phyloP scores from a whole-genome alignment of 495 filamentous ascomycete species.

The Chaetomium cochliodes region DNA sequence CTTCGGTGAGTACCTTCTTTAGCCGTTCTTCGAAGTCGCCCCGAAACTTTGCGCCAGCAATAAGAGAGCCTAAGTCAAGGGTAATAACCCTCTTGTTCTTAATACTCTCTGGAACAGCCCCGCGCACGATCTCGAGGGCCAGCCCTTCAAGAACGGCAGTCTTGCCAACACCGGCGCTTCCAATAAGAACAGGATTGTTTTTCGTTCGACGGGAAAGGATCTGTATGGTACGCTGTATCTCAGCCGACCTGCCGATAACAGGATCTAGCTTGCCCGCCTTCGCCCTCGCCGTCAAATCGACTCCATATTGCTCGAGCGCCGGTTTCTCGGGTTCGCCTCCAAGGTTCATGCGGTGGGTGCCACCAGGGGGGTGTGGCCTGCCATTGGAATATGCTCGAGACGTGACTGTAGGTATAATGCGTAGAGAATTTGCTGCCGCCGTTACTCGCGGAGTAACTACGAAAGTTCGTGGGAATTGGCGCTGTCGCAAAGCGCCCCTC shows the following conservation, averaged over 20 bases:
- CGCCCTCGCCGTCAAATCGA: conserved; percentile 85
- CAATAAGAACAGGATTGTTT: conserved; percentile 95
- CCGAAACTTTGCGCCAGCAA: conserved; percentile 92
- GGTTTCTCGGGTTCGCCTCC: conserved; percentile 77
- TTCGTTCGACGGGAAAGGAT: conserved; percentile 90
- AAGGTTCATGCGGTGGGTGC: conserved; percentile 89
- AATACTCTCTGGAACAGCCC: conserved; percentile 94
- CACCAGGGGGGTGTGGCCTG: conserved; percentile 80
- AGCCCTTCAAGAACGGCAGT: conserved; percentile 93
- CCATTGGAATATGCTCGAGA: conserved; percentile 70
- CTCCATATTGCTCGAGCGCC: conserved; percentile 84
- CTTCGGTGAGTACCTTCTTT: conserved; percentile 87
- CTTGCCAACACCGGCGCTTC: conserved; percentile 90
- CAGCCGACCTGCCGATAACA: conserved; percentile 86
- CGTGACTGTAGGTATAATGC: conserved; percentile 31
- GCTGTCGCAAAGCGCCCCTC: conserved; percentile 32
- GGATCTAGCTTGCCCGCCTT: conserved; percentile 90
- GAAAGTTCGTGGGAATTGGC: conserved; percentile 30
- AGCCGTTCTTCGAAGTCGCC: conserved; percentile 96
- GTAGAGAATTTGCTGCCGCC: conserved; percentile 19
- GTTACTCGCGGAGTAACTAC: conserved; percentile 21
- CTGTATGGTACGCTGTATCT: conserved; percentile 93
- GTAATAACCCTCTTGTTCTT: conserved; percentile 89
- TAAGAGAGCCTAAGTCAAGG: conserved; percentile 84
- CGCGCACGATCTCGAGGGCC: conserved; percentile 83